Evolutionary conservation across 192 early-diverging fungal species (phyloP).

Genomic region (Coemansia sp.): DNA sequence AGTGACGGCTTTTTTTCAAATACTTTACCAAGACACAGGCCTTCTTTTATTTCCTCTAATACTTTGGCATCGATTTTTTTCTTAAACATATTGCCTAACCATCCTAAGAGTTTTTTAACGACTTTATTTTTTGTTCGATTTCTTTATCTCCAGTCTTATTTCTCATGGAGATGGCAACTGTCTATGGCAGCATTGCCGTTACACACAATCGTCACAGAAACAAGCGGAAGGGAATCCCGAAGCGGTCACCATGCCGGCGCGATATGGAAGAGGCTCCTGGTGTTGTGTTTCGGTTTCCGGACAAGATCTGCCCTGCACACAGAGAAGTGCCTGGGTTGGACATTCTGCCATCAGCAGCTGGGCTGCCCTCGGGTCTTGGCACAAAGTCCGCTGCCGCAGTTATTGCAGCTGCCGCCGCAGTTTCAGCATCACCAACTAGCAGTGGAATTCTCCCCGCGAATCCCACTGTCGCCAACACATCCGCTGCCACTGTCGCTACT

Average conservation of each 20-base stretch:
- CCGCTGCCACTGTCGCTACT: slow-evolving; percentile 8
- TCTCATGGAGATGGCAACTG: slow-evolving; percentile 27
- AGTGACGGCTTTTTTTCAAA: not conserved
- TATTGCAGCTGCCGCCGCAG: slow-evolving; percentile 33
- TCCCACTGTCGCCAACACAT: slow-evolving; percentile 2
- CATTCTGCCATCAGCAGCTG: slow-evolving; percentile 47
- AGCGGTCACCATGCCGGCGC: slow-evolving; percentile 51
- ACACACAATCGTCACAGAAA: slow-evolving; percentile 30
- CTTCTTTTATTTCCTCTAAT: too few species aligned
- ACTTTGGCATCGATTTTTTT: too few species aligned
- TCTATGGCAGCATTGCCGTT: slow-evolving; percentile 19
- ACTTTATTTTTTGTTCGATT: not conserved
- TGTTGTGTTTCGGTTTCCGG: slow-evolving; percentile 56
- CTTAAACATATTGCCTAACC: too few species aligned
- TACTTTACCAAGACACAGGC: too few species aligned
- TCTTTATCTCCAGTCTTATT: not conserved
- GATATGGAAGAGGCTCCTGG: slow-evolving; percentile 53
- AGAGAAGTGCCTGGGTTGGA: slow-evolving; percentile 28
- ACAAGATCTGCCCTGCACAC: slow-evolving; percentile 39
- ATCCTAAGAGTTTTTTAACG: not conserved
- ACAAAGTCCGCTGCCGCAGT: slow-evolving; percentile 49
- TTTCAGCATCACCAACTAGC: slow-evolving; percentile 14
- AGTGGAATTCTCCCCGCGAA: not conserved
- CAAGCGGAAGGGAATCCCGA: slow-evolving; percentile 56
- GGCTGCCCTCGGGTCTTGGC: slow-evolving; percentile 48